phyloP scores from a whole-genome alignment of 2,329 filamentous ascomycete species.

The Parastagonospora avenae region DNA sequence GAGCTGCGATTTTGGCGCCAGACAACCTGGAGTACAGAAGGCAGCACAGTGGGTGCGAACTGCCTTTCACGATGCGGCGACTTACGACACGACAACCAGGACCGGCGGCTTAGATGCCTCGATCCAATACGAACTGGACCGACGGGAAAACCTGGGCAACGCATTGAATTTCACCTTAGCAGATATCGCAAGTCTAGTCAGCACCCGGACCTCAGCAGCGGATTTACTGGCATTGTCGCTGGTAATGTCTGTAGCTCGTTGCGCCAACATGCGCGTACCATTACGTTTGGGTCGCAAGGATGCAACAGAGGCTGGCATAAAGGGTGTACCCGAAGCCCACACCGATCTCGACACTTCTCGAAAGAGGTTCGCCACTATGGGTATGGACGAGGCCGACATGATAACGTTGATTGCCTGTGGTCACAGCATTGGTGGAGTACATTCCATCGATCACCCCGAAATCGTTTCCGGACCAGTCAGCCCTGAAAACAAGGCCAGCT shows the following conservation, averaged over 20 bases:
- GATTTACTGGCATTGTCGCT: constrained; percentile 41
- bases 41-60: constrained; percentile 39
- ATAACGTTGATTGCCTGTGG: constrained; percentile 42
- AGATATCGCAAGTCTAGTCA: constrained; percentile 33
- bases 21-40: constrained; percentile 25
- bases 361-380: constrained; percentile 35
- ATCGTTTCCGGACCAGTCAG: constrained; percentile 32
- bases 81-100: constrained; percentile 31
- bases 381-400: constrained; percentile 33
- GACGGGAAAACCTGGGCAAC: constrained; percentile 35
- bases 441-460: constrained; percentile 36
- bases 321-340: constrained; percentile 41
- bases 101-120: constrained; percentile 44
- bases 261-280: constrained; percentile 36
- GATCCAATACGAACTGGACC: constrained; percentile 39
- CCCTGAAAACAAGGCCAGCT: constrained; percentile 25
- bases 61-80: constrained; percentile 44
- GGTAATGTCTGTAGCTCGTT: constrained; percentile 36
- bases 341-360: constrained; percentile 37
- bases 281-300: constrained; percentile 41
- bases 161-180: constrained; percentile 42
- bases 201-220: constrained; percentile 25
- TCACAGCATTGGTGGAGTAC: constrained; percentile 44
- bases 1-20: constrained; percentile 20
- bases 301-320: constrained; percentile 33